Evolutionary conservation across 768 basidiomycete genomes (phyloP), one percentile per base, ranked within the genome.

Genomic region (Trichaptum fuscoviolaceum): DNA sequence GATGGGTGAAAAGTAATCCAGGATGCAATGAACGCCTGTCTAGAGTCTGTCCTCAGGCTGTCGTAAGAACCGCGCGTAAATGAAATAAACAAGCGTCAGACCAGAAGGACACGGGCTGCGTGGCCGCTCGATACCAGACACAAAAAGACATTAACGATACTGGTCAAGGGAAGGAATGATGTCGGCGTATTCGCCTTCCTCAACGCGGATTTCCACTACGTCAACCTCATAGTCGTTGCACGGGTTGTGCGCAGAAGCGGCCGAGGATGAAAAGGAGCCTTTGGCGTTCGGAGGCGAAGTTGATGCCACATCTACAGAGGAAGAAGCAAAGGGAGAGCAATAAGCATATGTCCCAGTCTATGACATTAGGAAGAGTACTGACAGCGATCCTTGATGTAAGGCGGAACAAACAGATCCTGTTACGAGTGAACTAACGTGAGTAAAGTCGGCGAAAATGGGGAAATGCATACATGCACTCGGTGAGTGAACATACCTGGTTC

Each of bases 361-460:
- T 35, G 61, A 64, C 63, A 67, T 67, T 69, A 69, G 58, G 69
- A 73, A 71, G 64, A 66, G 57, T 62, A 86, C 91, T 77, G 75
- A 93, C 92, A 94, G 85, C 92, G 80, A 74, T 94, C 92, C 76
- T 94, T 93, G 80, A 92, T 92, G 71, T 93, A 94, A 5, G 92
- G 90, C 23, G 92, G 92, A 18, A 94, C 87, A 70, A 94, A 94
- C 23, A 94, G 82, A 70, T 94, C 92, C 92, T 93, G 64, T 23
- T 64, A 57, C 58, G 59, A 57, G 63, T 30, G 8, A 30, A 8
- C 30, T 3, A 8, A 30, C 30, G 67, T 34, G 15, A 63, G 57
- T 52, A n/a, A 67, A 35, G 42, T 52, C 42, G 42, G 42, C 42
- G 42, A 52, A 52, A 52, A 20, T 20, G 42, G 3, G 42, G 42